Percentiles rank a stretch among this genome's conserved stretches.
Conservation (phyloP, 176 grass and related monocot genomes). For the Juncus effusus region DNA sequence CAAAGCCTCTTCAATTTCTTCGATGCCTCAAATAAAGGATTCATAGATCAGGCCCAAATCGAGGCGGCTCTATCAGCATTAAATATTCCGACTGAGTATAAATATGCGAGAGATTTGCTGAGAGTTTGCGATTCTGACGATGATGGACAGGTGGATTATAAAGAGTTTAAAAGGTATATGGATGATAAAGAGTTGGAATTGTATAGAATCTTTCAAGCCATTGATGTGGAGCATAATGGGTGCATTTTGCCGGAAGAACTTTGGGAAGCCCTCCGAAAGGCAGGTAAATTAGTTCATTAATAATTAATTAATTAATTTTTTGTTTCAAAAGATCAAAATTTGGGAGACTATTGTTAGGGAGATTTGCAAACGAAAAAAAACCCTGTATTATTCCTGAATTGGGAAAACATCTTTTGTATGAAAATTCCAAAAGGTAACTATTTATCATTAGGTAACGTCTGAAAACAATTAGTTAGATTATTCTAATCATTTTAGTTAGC, state of each 20-base stretch:
- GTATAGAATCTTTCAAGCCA: conserved; percentile 84
- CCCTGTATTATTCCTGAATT: too few relatives aligned
- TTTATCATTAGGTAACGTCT: too few relatives aligned
- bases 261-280: conserved; percentile 75
- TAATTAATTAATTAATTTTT: too few relatives aligned
- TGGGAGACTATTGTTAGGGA: too few relatives aligned
- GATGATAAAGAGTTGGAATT: conserved; percentile 87
- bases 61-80: conserved; percentile 47
- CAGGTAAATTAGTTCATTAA: conserved; percentile 48
- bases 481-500: too few relatives aligned
- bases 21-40: conserved; percentile 49
- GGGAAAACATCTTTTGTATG: too few relatives aligned
- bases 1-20: conserved; percentile 72
- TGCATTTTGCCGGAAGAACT: conserved; percentile 89
- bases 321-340: too few relatives aligned
- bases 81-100: conserved; percentile 37
- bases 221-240: conserved; percentile 89
- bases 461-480: too few relatives aligned
- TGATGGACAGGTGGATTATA: conserved; percentile 65
- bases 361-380: not conserved
- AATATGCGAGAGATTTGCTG: conserved; percentile 72
- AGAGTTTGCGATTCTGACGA: conserved; percentile 59
- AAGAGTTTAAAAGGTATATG: conserved; percentile 75
- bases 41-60: conserved; percentile 70
- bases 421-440: too few relatives aligned